Evolutionary conservation across 2,329 filamentous ascomycete species (phyloP).

Genomic region (Aspergillus unguis): DNA sequence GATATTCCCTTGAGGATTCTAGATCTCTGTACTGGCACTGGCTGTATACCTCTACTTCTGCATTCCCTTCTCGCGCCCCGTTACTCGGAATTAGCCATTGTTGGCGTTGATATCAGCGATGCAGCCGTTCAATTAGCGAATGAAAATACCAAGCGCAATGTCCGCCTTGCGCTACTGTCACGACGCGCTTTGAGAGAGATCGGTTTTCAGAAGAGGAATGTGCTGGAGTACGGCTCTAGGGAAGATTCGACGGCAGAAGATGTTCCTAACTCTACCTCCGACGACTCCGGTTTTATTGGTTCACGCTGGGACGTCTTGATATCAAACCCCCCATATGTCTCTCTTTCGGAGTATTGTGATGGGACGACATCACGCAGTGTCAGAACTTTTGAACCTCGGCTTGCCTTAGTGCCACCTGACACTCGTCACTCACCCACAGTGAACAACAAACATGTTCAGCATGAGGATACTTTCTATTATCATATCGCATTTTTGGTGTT

Average conservation of each 20-base stretch:
- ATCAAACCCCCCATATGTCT: slow-evolving; percentile 91
- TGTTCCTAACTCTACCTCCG: slow-evolving; percentile 9
- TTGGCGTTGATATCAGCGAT: slow-evolving; percentile 71
- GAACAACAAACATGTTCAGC: neutral
- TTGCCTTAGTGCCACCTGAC: slow-evolving; percentile 68
- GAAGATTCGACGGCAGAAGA: slow-evolving; percentile 13
- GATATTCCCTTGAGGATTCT: slow-evolving; percentile 57
- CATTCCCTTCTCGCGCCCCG: slow-evolving; percentile 56
- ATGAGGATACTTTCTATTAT: slow-evolving; percentile 37
- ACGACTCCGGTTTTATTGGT: neutral
- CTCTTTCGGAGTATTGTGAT: slow-evolving; percentile 56
- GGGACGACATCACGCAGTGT: slow-evolving; percentile 69
- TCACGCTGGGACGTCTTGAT: slow-evolving; percentile 63
- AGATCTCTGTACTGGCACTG: slow-evolving; percentile 87
- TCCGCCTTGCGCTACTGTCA: slow-evolving; percentile 26
- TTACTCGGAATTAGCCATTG: slow-evolving; percentile 48
- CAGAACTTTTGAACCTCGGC: slow-evolving; percentile 72
- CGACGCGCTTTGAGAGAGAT: slow-evolving; percentile 34
- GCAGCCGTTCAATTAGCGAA: slow-evolving; percentile 63
- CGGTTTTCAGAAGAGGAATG: slow-evolving; percentile 48
- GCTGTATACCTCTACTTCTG: slow-evolving; percentile 80
- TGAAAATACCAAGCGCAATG: slow-evolving; percentile 60
- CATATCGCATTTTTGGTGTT: slow-evolving; percentile 28
- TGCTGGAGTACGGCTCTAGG: slow-evolving; percentile 25
- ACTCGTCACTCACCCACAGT: neutral